Evolutionary conservation across 2,329 filamentous ascomycete genomes (phyloP), one percentile per base, ranked within the genome.

Genomic region (Cladosporium sp.): DNA sequence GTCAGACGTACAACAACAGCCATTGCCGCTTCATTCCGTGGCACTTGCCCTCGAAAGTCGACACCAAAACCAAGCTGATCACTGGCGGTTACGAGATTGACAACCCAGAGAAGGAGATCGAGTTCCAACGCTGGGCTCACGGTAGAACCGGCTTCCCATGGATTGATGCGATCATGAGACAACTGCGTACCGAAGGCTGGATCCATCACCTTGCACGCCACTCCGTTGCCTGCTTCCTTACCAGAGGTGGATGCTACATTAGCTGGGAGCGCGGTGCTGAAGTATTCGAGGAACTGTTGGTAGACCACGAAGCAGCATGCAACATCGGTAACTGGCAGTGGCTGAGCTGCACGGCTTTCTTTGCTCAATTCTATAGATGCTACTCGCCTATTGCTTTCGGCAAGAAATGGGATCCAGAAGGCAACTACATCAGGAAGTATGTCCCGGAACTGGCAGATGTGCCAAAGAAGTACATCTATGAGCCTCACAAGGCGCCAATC

Each of bases 291-390:
- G 88, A 91, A 68, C 83, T 82, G 73, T 78, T 92, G 36, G 75
- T 92, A 48, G 89, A 92, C 66, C 88, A 91, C 67, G 88, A 91
- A 68, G 79, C 83, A 0, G 84, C 87, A 1, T 89, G 86, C 68
- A 91, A 91, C 65, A 80, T 80, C 1, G 88, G 88, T 0, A 91
- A 91, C 67, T 91, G 88, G 88, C 87, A 90, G 68, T 91, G 88
- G 88, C 72, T 92, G 7, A 82, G 80, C 57, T 91, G 89, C 68
- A 85, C 86, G 0, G 89, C 89, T 0, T 92, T 92, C 71, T 91
- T 84, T 73, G 73, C 81, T 0, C 86, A 89, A 67, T 91, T 86
- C 73, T 89, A 82, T 66, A 80, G 88, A 1, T 85, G 84, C 65
- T 91, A 90, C 67, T 83, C 78, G 49, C 89, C 89, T 0, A 71